Percentiles rank a stretch among this genome's conserved stretches.
Evolutionary conservation across 192 early-diverging fungal genomes (phyloP).

Genomic region (Umbelopsis vinacea): DNA sequence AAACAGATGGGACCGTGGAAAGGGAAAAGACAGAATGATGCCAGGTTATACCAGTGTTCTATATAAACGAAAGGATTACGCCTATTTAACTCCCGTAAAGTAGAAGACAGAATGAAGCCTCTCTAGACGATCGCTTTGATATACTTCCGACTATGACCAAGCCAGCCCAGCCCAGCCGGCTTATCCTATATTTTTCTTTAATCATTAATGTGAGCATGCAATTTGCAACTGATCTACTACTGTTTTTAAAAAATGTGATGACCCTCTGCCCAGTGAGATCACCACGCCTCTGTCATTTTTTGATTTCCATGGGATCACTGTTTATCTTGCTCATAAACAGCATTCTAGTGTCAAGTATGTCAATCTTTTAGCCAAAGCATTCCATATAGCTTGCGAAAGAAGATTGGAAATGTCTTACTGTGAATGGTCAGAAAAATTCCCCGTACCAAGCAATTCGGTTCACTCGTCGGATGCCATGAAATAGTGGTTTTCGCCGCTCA

Average conservation of each 20-base stretch:
- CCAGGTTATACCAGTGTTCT: not conserved
- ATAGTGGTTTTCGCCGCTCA: not conserved
- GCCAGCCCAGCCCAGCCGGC: not conserved
- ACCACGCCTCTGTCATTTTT: no score
- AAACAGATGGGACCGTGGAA: not conserved
- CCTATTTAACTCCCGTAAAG: not conserved
- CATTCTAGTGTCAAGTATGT: no score
- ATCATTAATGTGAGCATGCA: constrained; percentile 18
- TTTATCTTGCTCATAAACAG: no score
- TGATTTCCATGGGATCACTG: no score
- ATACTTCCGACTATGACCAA: constrained; percentile 15
- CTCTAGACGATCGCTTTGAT: not conserved
- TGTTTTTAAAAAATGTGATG: constrained; percentile 9
- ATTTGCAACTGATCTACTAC: constrained; percentile 24
- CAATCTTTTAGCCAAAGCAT: no score
- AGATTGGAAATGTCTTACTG: no score
- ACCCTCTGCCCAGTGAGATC: not conserved
- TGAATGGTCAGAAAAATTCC: constrained; percentile 1
- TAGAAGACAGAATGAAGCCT: not conserved
- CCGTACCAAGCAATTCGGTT: not conserved
- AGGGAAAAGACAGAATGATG: not conserved
- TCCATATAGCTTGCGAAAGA: no score
- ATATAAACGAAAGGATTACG: not conserved
- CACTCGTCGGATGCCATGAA: not conserved
- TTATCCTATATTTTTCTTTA: constrained; percentile 1